Evolutionary conservation across 345 rosid species (phyloP).

Genomic region (Rubroshorea leprosula): DNA sequence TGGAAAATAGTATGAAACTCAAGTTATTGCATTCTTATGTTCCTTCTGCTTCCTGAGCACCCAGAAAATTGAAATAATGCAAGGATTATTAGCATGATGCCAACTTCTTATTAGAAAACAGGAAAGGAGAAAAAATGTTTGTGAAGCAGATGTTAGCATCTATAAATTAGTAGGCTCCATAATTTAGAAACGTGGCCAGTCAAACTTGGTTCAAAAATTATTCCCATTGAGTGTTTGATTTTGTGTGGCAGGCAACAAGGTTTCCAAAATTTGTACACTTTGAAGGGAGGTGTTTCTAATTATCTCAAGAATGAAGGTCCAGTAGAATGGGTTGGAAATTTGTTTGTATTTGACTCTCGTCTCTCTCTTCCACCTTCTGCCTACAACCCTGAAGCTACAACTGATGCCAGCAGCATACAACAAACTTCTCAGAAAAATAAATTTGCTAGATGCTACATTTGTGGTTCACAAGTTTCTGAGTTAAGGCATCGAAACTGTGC

Average conservation of each 20-base stretch:
- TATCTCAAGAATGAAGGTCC: conserved; percentile 76
- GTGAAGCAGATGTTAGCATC: no score
- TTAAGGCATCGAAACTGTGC: conserved; percentile 93
- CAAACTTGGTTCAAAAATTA: not conserved
- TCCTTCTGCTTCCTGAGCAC: not conserved
- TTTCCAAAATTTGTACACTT: conserved; percentile 67
- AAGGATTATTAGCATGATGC: not conserved
- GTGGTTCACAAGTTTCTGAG: conserved; percentile 52
- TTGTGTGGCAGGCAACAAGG: conserved; percentile 59
- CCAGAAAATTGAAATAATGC: not conserved
- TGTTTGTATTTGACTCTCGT: conserved; percentile 84
- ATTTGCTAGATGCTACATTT: conserved; percentile 66
- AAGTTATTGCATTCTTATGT: not conserved
- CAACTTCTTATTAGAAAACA: not conserved
- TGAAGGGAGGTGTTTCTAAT: conserved; percentile 84
- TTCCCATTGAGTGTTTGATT: conserved; percentile 11
- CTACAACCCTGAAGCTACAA: conserved; percentile 33
- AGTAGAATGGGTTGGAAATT: conserved; percentile 72
- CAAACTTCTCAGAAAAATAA: conserved; percentile 28
- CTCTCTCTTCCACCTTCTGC: conserved; percentile 79
- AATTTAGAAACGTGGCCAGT: conserved; percentile 2
- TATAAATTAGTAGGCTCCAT: not conserved
- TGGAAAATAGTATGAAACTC: not conserved
- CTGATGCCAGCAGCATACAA: conserved; percentile 20
- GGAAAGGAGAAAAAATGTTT: not conserved